Percentiles rank a stretch among this genome's conserved stretches.
phyloP scores from a whole-genome alignment of 2,329 filamentous ascomycete genomes.

The Aureobasidium uvarum region DNA sequence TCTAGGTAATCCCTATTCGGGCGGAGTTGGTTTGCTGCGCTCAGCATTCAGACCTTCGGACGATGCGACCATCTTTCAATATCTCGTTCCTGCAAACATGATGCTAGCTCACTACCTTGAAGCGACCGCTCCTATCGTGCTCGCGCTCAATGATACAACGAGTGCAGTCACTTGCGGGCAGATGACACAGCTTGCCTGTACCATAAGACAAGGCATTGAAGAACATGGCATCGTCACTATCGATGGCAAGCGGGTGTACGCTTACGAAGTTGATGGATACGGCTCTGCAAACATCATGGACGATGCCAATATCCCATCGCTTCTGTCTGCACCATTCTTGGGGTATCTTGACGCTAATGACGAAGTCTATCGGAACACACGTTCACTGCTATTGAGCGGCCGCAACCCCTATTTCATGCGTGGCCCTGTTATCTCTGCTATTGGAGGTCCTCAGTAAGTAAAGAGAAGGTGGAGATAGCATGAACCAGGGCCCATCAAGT shows the following conservation, averaged over 20 bases:
- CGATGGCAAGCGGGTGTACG: constrained; percentile 44
- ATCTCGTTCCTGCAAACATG: constrained; percentile 59
- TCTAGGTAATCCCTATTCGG: constrained; percentile 52
- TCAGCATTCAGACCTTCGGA: constrained; percentile 53
- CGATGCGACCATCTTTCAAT: constrained; percentile 51
- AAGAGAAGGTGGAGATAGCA: too few relatives aligned
- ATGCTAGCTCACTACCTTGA: constrained; percentile 68
- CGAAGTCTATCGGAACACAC: constrained; percentile 48
- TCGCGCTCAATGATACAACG: constrained; percentile 44
- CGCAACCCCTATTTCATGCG: constrained; percentile 52
- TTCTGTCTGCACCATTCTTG: constrained; percentile 64
- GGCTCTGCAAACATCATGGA: constrained; percentile 59
- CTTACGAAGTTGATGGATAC: constrained; percentile 52
- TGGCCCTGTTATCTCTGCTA: constrained; percentile 49
- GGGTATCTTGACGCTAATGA: constrained; percentile 52
- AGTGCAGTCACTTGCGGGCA: constrained; percentile 53
- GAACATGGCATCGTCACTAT: constrained; percentile 43
- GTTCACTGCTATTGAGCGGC: constrained; percentile 44
- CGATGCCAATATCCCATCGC: constrained; percentile 65
- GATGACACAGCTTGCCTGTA: constrained; percentile 57
- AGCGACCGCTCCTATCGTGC: constrained; percentile 54
- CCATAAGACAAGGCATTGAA: constrained; percentile 47
- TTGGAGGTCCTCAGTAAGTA: constrained; percentile 55
- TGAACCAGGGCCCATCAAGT: too few relatives aligned
- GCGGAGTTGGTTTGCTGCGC: constrained; percentile 50